Evolutionary conservation across 1,139 yeast genomes (phyloP), one percentile per base, ranked within the genome.

Genomic region (Candida tetrigidarum): DNA sequence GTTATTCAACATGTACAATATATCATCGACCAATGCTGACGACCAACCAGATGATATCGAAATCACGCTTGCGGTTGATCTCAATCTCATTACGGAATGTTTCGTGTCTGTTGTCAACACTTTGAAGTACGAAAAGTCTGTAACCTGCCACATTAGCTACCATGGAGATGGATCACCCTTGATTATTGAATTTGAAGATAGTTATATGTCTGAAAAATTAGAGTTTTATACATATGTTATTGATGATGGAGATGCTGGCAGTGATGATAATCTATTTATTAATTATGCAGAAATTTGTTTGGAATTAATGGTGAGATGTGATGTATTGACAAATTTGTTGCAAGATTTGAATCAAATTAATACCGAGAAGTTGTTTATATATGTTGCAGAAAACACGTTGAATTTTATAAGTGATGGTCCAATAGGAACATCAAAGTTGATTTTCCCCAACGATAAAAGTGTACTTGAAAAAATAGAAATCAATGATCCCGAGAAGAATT

Each of bases 121-220:
- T 29, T 37, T 42, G 12, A 56, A 58, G 4, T 51, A 54, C 36
- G 60, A 52, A 16, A 46, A 45, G 18, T 39, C 45, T 1, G 47
- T 64, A 11, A 58, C 62, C 6, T 73, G 78, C 54, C 71, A 64
- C 48, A 49, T 74, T n/a, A 63, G 63, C n/a, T 74, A 73, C 52
- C 59, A 59, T 27, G 81, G 89, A 0, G 72, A 72, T 11, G 95
- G 95, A 0, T 58, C 72, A 5, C 92, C 95, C 0, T 78, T 90
- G 46, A 71, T 81, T 1, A 63, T 89, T 18, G 84, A 83, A 20
- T 87, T 88, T 62, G 91, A 86, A 55, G 96, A 88, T 59, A 74
- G 78, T 2, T 63, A 75, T 42, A 80, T 89, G 52, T 78, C 84
- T 34, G 96, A 90, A 54, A 74, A 80, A 46, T 83, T 90, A 50